Base-by-base conservation (phyloP, 1,139 yeast genomes). In the Suhomyces chickasaworum region DNA sequence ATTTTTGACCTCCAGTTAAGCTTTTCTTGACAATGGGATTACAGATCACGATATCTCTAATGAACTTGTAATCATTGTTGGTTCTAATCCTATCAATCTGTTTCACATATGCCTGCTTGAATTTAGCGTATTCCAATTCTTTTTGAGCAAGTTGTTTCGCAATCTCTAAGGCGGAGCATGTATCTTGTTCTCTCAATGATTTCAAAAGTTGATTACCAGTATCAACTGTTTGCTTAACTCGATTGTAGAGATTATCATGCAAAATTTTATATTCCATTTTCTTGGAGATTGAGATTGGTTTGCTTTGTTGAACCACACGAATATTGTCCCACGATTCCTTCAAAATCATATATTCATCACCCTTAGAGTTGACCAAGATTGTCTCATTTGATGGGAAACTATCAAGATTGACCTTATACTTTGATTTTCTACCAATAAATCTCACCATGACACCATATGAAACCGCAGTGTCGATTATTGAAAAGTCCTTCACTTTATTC, bases 331-430 rank as follows among this genome's bases (percentile, higher is more conserved):
- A 52, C 13, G 54, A 47, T 42, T 72, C 73, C 49, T 70, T 71
- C 41, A 73, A 60, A 42, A 74, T 72, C 27, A 72, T 66, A 53
- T 65, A 73, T 54, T 74, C 78, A 50, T 73, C 77, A 53, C 77
- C 77, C 21, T 52, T 54, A 33, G 67, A 57, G 53, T 72, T 72
- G 40, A 71, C 62, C 52, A 71, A 64, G 39, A 58, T 61, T 7
- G 70, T 65, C 38, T 61, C 56, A 12, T 45, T 46, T 9, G 46
- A 49, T 16, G 56, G 55, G 45, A 55, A 52, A 1, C 54, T 46
- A 9, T 53, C 47, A 7, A 51, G 51, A 25, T 57, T 58, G 29
- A 57, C 63, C 13, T 57, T 53, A 52, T 66, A 69, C 31, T 53
- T 51, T 31, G 60, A 56, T 15, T 59, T 57, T 32, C 55, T 53